Evolutionary conservation across 768 basidiomycete species (phyloP).

Genomic region (Podaxis rugospora): DNA sequence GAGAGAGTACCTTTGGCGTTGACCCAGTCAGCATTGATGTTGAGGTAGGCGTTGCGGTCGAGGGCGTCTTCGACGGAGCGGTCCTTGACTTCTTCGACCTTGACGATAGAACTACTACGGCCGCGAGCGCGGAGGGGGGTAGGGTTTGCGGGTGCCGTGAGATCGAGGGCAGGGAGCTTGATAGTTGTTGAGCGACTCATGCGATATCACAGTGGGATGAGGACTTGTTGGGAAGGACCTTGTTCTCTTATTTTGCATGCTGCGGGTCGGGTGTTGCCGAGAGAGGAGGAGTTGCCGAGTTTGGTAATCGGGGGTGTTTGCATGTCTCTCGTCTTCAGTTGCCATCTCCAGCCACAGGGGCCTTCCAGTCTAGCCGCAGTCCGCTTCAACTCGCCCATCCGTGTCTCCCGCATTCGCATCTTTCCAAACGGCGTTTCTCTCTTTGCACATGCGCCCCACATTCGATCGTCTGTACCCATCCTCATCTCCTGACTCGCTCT

Average conservation of each 20-base stretch:
- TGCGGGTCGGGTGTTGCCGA: background rate
- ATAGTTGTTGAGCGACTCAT: conserved; percentile 55
- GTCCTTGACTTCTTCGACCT: conserved; percentile 79
- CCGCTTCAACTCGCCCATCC: conserved; percentile 65
- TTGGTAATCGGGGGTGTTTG: too few relatives aligned
- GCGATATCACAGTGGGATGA: conserved; percentile 10
- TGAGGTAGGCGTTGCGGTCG: conserved; percentile 77
- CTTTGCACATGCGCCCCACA: conserved; percentile 54
- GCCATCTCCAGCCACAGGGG: conserved; percentile 53
- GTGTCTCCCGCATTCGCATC: conserved; percentile 62
- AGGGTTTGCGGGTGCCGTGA: conserved; percentile 20
- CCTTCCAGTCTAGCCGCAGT: conserved; percentile 61
- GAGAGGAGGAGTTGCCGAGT: too few relatives aligned
- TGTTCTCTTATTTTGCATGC: background rate
- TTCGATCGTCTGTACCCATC: conserved; percentile 50
- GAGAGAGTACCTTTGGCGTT: conserved; percentile 72
- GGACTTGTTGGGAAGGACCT: background rate
- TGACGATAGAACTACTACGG: conserved; percentile 75
- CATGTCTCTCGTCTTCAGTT: conserved; percentile 66
- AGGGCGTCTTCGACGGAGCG: conserved; percentile 67
- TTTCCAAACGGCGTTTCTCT: conserved; percentile 65
- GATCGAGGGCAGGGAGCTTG: conserved; percentile 49
- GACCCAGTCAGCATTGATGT: conserved; percentile 91
- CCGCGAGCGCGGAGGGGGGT: conserved; percentile 39
- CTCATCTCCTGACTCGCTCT: background rate